A percentile compares a stretch with the other conserved stretches of the same genome.
These are phyloP conservation scores for Aspergillus melleus DNA, from an alignment of 2,329 filamentous ascomycete species.

Conservation along the genomic window DNA sequence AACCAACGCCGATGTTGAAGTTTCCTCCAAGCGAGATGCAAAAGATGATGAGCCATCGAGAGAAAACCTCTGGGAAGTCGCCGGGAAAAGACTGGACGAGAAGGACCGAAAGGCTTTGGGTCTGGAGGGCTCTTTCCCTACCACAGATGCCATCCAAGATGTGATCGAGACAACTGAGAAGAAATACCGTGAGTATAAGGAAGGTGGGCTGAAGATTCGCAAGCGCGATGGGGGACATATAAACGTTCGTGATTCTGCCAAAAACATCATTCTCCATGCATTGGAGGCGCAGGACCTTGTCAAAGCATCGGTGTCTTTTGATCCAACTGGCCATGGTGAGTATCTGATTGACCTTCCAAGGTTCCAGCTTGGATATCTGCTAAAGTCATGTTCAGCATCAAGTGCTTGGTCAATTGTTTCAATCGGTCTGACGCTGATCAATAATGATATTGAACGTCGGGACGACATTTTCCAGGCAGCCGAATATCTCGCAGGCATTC, in stretches of 20 bases:
- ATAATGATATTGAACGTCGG: conserved; percentile 1
- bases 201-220: conserved; percentile 4
- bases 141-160: neutral
- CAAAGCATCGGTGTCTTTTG: neutral
- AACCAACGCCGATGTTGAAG: no score
- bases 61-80: conserved; percentile 1
- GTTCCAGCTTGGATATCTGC: neutral
- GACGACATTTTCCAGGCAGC: neutral
- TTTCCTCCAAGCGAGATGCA: no score
- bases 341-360: neutral
- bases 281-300: conserved; percentile 2
- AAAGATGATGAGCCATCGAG: no score
- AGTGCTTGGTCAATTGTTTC: conserved; percentile 2
- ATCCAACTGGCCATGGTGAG: conserved; percentile 1
- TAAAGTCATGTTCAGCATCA: neutral
- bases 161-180: neutral
- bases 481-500: neutral
- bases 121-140: neutral
- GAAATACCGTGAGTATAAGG: conserved; percentile 3
- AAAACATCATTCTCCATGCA: neutral
- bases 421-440: conserved; percentile 1
- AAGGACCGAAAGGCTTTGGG: neutral
- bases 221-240: neutral
- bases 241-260: conserved; percentile 1
- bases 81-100: neutral